These are phyloP conservation scores for Cryptococcus sp. DNA, from an alignment of 1,284 basidiomycete species.

Conservation along the genomic window DNA sequence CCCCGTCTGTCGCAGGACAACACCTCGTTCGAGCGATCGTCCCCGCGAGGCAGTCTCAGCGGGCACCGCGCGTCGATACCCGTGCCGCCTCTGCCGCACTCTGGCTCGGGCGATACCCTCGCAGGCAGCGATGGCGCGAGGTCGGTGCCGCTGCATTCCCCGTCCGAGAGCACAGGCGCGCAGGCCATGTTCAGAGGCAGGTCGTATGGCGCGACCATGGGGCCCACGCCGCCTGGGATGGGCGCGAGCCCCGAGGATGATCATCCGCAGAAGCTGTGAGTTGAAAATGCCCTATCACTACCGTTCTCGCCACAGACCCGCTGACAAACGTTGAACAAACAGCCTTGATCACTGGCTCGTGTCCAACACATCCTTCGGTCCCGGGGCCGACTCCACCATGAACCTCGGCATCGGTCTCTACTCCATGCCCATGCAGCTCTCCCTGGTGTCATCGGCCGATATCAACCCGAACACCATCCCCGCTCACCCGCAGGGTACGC, in stretches of 20 bases:
- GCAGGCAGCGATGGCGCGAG: not conserved
- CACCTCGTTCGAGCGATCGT: constrained; percentile 32
- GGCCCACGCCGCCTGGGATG: constrained; percentile 9
- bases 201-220: constrained; percentile 9
- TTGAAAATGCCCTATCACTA: not conserved
- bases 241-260: constrained; percentile 29
- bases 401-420: constrained; percentile 2
- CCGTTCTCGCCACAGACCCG: not conserved
- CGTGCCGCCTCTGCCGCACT: constrained; percentile 5
- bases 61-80: constrained; percentile 8
- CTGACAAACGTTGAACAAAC: not conserved
- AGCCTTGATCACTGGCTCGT: constrained; percentile 37
- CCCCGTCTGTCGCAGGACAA: constrained; percentile 23
- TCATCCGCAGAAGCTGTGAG: constrained; percentile 31
- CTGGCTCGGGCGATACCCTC: constrained; percentile 4
- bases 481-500: not conserved
- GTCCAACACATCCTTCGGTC: constrained; percentile 28
- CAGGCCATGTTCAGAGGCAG: constrained; percentile 8
- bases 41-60: not conserved
- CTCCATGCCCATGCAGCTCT: not conserved
- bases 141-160: constrained; percentile 6
- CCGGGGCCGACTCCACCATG: constrained; percentile 20
- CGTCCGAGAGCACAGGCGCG: constrained; percentile 3
- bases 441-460: not conserved
- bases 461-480: not conserved